Evolutionary conservation across 148 eudicot species (phyloP).

Genomic region (Persicaria maculosa): DNA sequence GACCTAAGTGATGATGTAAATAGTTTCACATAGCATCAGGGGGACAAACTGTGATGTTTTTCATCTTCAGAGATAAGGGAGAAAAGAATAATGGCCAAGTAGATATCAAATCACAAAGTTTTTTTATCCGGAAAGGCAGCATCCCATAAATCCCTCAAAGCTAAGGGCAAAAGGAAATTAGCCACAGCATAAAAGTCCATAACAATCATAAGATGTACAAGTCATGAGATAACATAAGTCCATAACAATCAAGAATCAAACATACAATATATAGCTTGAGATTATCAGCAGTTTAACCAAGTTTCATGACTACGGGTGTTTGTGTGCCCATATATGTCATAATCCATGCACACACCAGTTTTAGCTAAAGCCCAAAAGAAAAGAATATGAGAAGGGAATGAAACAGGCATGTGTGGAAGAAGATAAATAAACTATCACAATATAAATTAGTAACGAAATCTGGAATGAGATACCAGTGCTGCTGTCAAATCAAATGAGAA

Average conservation of each 20-base stretch:
- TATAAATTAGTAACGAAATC: not conserved
- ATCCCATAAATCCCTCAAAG: constrained; percentile 79
- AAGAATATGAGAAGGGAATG: not conserved
- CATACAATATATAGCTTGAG: not conserved
- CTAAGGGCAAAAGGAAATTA: constrained; percentile 14
- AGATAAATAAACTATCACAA: not conserved
- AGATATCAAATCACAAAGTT: constrained; percentile 70
- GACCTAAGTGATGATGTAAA: not conserved
- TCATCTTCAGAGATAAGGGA: not conserved
- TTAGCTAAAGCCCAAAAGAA: not conserved
- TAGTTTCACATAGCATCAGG: not conserved
- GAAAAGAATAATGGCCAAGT: not conserved
- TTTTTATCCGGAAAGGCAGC: constrained; percentile 84
- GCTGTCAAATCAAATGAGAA: constrained; percentile 90
- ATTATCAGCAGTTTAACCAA: not conserved
- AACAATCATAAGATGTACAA: not conserved
- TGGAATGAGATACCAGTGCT: constrained; percentile 47
- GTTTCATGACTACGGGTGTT: not conserved
- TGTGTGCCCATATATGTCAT: not conserved
- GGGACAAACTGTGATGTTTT: not conserved
- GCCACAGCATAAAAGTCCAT: not conserved
- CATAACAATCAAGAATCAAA: not conserved
- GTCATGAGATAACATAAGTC: not conserved
- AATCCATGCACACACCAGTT: not conserved
- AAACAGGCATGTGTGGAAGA: not conserved